These are phyloP conservation scores for Cryptomeria japonica DNA, from an alignment of 75 land plant genomes.

Conservation along the genomic window DNA sequence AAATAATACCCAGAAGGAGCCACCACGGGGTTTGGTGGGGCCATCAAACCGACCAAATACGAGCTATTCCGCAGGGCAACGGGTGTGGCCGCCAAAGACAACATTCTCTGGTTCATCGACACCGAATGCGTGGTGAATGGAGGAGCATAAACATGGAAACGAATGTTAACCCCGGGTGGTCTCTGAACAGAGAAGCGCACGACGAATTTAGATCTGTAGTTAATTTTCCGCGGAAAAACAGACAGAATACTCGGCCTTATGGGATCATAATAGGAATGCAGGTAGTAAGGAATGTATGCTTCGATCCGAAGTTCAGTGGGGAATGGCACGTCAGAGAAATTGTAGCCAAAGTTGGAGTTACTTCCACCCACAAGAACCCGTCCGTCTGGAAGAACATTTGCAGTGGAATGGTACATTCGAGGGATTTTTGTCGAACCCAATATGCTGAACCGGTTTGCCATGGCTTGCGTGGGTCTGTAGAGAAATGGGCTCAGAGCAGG, in stretches of 20 bases:
- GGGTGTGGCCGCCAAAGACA: slow-evolving; percentile 22
- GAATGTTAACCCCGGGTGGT: slow-evolving; percentile 13
- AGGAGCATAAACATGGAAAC: slow-evolving; percentile 34
- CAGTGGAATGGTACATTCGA: slow-evolving; percentile 53
- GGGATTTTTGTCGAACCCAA: too few species aligned
- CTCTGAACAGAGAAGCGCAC: slow-evolving; percentile 36
- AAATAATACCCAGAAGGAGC: slow-evolving; percentile 65
- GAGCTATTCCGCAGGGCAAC: neutral
- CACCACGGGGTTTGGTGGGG: slow-evolving; percentile 43
- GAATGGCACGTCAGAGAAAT: slow-evolving; percentile 18
- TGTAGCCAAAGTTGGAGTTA: slow-evolving; percentile 32
- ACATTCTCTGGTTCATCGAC: slow-evolving; percentile 64
- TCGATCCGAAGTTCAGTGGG: slow-evolving; percentile 53
- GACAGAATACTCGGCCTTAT: neutral
- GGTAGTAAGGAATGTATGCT: slow-evolving; percentile 48
- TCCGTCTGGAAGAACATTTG: slow-evolving; percentile 46
- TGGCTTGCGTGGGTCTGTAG: too few species aligned
- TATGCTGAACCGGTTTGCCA: too few species aligned
- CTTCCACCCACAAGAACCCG: slow-evolving; percentile 51
- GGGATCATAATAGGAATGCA: slow-evolving; percentile 13
- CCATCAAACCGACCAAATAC: slow-evolving; percentile 17
- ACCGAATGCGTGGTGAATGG: slow-evolving; percentile 64
- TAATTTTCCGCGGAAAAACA: slow-evolving; percentile 2
- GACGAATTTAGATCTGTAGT: slow-evolving; percentile 37
- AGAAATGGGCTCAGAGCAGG: too few species aligned